These are phyloP conservation scores for Lathyrus sativus DNA, from an alignment of 306 rosid species.

Conservation along the genomic window DNA sequence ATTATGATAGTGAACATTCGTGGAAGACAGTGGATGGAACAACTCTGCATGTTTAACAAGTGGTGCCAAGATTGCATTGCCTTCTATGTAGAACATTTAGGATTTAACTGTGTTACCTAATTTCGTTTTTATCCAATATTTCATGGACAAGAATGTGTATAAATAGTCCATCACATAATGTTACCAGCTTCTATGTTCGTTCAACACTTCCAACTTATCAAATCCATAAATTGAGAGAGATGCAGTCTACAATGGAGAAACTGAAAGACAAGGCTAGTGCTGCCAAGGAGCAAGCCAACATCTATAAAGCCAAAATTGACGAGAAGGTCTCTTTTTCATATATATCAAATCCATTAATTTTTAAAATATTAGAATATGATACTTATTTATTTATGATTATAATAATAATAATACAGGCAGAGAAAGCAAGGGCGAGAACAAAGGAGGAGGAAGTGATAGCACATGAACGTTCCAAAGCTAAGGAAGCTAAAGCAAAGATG, in stretches of 20 bases:
- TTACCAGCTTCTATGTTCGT: background rate
- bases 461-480: conserved; percentile 56
- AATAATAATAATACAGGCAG: conserved; percentile 40
- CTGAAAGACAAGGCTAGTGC: conserved; percentile 58
- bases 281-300: conserved; percentile 52
- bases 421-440: conserved; percentile 59
- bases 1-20: background rate
- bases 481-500: conserved; percentile 65
- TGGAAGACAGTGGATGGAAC: background rate
- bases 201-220: background rate
- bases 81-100: background rate
- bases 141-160: background rate
- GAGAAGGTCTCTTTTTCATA: conserved; percentile 47
- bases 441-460: conserved; percentile 55
- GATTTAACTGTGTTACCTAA: background rate
- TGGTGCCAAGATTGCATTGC: background rate
- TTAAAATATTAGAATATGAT: background rate
- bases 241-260: conserved; percentile 58
- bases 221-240: too few relatives aligned
- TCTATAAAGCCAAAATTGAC: conserved; percentile 57
- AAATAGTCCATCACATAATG: background rate
- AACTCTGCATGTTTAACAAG: background rate
- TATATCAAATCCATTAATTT: background rate
- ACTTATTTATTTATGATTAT: background rate
- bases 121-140: background rate